Percentiles rank a stretch among this genome's conserved stretches.
Conservation (phyloP, 2,329 filamentous ascomycete genomes). For the Cladosporium austrohemisphaericum region DNA sequence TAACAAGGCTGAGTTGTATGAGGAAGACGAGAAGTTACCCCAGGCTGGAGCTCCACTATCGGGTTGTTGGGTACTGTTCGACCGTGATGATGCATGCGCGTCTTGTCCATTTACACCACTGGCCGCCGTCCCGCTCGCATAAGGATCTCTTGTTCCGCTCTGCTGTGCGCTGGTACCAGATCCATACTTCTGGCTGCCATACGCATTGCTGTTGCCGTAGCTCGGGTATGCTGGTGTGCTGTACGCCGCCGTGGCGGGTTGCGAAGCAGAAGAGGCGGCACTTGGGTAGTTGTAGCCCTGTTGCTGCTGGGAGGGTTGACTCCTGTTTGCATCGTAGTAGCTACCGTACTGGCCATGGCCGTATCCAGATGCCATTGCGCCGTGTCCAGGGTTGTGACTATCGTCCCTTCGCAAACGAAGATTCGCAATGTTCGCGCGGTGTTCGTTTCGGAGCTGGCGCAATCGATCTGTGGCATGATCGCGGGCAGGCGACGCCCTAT, state of each 20-base stretch:
- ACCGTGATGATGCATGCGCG: slow-evolving; percentile 21
- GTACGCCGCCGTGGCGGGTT: slow-evolving; percentile 12
- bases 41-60: slow-evolving; percentile 9
- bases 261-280: slow-evolving; percentile 16
- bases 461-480: neutral
- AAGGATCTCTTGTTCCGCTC: slow-evolving; percentile 5
- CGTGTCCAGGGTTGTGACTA: too few relatives aligned
- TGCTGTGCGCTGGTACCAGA: slow-evolving; percentile 17
- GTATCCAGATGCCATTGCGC: slow-evolving; percentile 5
- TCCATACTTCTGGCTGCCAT: slow-evolving; percentile 24
- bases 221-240: slow-evolving; percentile 15
- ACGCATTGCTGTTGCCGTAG: slow-evolving; percentile 18
- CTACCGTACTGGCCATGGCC: slow-evolving; percentile 20
- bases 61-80: slow-evolving; percentile 12
- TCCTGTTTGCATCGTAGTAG: slow-evolving; percentile 33
- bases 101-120: slow-evolving; percentile 17
- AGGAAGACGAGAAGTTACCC: slow-evolving; percentile 7
- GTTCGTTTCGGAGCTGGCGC: neutral
- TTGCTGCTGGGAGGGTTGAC: slow-evolving; percentile 27
- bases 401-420: too few relatives aligned
- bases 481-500: too few relatives aligned
- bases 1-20: slow-evolving; percentile 7
- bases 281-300: slow-evolving; percentile 22
- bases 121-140: neutral
- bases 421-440: neutral